Conservation (phyloP, 352 stramenopile genomes). For the Phytopythium kandeliae region DNA sequence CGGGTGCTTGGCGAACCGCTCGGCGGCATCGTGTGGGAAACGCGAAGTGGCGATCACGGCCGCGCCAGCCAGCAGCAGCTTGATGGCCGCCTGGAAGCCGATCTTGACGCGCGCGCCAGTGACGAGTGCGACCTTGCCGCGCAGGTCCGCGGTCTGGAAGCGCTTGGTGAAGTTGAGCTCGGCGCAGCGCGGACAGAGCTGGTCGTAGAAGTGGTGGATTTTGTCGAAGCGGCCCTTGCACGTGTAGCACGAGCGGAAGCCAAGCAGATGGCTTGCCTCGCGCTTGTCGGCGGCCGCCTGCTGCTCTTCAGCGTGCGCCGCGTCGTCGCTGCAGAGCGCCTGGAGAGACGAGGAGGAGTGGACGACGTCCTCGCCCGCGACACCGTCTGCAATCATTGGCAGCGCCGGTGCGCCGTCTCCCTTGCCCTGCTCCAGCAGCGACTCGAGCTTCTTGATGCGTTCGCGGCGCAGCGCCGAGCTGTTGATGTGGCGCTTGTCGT, state of each 20-base stretch:
- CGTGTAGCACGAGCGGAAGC: constrained; percentile 94
- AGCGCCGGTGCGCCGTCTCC: constrained; percentile 28
- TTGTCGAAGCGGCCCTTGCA: constrained; percentile 95
- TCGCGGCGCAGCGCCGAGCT: constrained; percentile 86
- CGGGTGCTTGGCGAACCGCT: constrained; percentile 86
- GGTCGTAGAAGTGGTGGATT: constrained; percentile 96
- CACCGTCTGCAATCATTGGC: constrained; percentile 91
- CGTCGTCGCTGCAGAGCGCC: constrained; percentile 53
- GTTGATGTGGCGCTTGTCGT: constrained; percentile 93
- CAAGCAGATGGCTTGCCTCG: constrained; percentile 55
- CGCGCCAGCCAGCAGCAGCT: constrained; percentile 90
- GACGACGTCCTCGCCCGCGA: constrained; percentile 58
- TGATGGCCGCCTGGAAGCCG: constrained; percentile 93
- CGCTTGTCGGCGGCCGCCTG: constrained; percentile 39
- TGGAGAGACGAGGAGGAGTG: constrained; percentile 56
- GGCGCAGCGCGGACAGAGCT: constrained; percentile 93
- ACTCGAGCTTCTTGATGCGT: constrained; percentile 89
- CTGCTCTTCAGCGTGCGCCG: constrained; percentile 42
- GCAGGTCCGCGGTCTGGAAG: constrained; percentile 88
- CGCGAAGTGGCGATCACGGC: constrained; percentile 94
- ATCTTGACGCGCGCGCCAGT: constrained; percentile 97
- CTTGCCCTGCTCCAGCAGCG: constrained; percentile 83
- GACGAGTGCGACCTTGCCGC: constrained; percentile 89
- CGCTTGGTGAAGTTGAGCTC: constrained; percentile 94
- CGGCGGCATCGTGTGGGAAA: constrained; percentile 92